Conservation (phyloP, 768 basidiomycete genomes). For the Collybiopsis confluens region DNA sequence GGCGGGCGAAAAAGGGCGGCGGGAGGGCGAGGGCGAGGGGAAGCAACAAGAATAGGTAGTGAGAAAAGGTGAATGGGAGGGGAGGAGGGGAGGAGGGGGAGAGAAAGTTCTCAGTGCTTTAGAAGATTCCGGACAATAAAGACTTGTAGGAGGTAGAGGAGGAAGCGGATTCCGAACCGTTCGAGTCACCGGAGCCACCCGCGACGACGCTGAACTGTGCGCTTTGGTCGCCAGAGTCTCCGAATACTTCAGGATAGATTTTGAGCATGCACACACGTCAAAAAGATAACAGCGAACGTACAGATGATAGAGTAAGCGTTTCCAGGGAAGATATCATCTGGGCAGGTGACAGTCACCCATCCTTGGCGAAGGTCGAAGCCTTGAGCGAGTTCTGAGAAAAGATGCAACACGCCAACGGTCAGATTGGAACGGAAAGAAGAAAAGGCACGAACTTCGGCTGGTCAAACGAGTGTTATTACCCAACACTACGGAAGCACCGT, state of each 20-base stretch:
- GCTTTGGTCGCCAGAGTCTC: conserved; percentile 28
- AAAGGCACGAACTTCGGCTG: conserved; percentile 12
- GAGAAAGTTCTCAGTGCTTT: too few relatives aligned
- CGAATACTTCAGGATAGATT: conserved; percentile 22
- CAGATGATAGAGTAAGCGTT: conserved; percentile 19
- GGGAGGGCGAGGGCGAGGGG: too few relatives aligned
- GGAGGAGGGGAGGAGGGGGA: too few relatives aligned
- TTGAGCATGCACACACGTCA: background rate
- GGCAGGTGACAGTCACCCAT: conserved; percentile 13
- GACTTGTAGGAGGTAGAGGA: too few relatives aligned
- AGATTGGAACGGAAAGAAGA: background rate
- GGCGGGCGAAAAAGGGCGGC: too few relatives aligned
- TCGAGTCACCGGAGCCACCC: too few relatives aligned
- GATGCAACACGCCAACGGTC: conserved; percentile 1
- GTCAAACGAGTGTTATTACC: background rate
- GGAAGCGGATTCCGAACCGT: too few relatives aligned
- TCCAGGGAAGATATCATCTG: conserved; percentile 12
- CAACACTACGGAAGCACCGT: conserved; percentile 8
- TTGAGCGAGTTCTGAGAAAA: conserved; percentile 18
- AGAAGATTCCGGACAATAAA: too few relatives aligned
- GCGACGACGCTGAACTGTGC: conserved; percentile 18
- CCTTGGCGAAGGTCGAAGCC: conserved; percentile 19
- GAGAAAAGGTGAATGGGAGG: too few relatives aligned
- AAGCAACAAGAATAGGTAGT: too few relatives aligned
- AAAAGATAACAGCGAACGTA: conserved; percentile 9